These are phyloP conservation scores for Cornus florida DNA, from an alignment of 148 eudicot genomes.

Conservation along the genomic window DNA sequence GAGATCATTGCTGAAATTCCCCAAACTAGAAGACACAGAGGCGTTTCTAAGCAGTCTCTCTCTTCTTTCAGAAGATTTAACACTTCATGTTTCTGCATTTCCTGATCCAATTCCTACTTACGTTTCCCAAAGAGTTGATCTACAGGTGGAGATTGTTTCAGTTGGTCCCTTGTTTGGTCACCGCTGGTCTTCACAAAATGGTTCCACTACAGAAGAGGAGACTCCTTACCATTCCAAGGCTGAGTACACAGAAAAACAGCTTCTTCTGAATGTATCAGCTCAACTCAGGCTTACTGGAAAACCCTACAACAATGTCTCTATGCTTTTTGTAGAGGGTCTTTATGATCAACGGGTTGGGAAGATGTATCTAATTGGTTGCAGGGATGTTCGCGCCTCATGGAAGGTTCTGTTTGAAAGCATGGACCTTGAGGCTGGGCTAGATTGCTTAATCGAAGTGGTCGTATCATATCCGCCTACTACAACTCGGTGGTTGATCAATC, in stretches of 20 bases:
- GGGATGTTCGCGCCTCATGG: constrained; percentile 79
- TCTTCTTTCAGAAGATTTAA: constrained; percentile 81
- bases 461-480: constrained; percentile 80
- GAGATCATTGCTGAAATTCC: constrained; percentile 67
- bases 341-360: constrained; percentile 74
- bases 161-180: constrained; percentile 71
- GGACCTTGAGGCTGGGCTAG: constrained; percentile 73
- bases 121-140: constrained; percentile 34
- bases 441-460: constrained; percentile 67
- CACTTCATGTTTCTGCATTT: constrained; percentile 58
- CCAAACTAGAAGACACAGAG: constrained; percentile 61
- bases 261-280: constrained; percentile 76
- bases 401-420: constrained; percentile 50
- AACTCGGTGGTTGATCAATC: constrained; percentile 75
- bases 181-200: constrained; percentile 34
- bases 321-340: constrained; percentile 76
- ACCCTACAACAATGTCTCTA: constrained; percentile 41
- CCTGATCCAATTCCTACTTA: constrained; percentile 48
- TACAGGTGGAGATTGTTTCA: constrained; percentile 65
- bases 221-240: constrained; percentile 40
- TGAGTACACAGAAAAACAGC: constrained; percentile 58
- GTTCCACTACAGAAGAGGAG: constrained; percentile 27
- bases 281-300: constrained; percentile 44
- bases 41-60: constrained; percentile 42
- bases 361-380: constrained; percentile 83